Evolutionary conservation across 208 protist species (phyloP).

Genomic region (Leishmania guyanensis): DNA sequence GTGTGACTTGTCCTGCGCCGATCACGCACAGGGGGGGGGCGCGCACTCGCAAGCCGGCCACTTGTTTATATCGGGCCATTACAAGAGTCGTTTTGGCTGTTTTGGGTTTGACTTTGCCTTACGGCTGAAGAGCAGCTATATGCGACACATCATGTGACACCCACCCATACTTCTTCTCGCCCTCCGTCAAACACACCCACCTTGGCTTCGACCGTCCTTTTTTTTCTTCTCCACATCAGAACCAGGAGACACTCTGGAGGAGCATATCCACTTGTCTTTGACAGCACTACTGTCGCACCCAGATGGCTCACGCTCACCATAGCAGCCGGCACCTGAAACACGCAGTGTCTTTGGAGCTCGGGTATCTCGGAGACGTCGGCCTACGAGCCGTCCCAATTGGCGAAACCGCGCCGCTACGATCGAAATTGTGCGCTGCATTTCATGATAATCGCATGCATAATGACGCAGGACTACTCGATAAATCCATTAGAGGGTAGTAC

Average conservation of each 20-base stretch:
- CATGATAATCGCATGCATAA: neutral
- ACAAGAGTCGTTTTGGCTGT: too few species aligned
- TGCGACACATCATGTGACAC: neutral
- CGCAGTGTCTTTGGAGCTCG: neutral
- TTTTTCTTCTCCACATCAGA: neutral
- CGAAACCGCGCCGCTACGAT: neutral
- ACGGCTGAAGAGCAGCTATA: too few species aligned
- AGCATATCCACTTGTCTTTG: constrained; percentile 19
- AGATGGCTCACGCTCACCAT: constrained; percentile 11
- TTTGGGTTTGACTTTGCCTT: too few species aligned
- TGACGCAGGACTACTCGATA: neutral
- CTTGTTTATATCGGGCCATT: neutral
- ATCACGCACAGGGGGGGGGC: neutral
- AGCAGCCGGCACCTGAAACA: constrained; percentile 2
- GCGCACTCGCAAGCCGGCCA: neutral
- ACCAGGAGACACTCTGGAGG: constrained; percentile 13
- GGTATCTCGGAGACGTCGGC: constrained; percentile 6
- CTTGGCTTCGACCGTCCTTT: neutral
- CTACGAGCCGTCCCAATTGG: neutral
- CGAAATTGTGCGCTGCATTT: neutral
- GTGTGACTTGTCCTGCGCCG: neutral
- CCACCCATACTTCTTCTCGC: neutral
- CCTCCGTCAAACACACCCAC: neutral
- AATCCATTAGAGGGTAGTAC: neutral
- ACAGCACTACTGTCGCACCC: constrained; percentile 12